Evolutionary conservation across 2,329 filamentous ascomycete species (phyloP).

Genomic region (Aspergillus oerlinghausenensis): DNA sequence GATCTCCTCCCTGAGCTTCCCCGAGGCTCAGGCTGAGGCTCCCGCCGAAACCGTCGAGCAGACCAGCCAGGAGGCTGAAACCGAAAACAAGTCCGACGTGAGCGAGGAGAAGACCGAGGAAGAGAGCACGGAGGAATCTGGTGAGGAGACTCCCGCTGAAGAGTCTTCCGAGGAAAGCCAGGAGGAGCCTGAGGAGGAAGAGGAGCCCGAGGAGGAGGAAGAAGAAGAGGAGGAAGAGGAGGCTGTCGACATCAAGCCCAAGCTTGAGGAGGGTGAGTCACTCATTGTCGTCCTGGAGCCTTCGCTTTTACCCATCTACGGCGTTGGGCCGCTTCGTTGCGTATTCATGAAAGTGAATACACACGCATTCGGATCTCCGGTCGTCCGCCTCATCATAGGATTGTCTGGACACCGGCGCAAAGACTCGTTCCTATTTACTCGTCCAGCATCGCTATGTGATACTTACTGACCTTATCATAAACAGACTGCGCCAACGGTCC

Average conservation of each 20-base stretch:
- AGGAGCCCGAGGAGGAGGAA: slow-evolving; percentile 70
- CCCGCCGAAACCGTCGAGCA: slow-evolving; percentile 49
- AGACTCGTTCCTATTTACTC: neutral
- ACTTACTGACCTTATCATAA: slow-evolving; percentile 8
- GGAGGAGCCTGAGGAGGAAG: slow-evolving; percentile 58
- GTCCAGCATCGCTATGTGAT: slow-evolving; percentile 4
- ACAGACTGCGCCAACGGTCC: slow-evolving; percentile 85
- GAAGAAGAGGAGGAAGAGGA: slow-evolving; percentile 82
- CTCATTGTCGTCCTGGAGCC: slow-evolving; percentile 4
- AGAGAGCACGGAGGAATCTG: slow-evolving; percentile 30
- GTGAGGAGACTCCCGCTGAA: slow-evolving; percentile 44
- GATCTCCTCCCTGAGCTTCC: slow-evolving; percentile 61
- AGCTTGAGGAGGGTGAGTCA: slow-evolving; percentile 83
- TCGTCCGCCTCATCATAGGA: neutral
- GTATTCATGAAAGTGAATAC: neutral
- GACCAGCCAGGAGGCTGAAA: slow-evolving; percentile 48
- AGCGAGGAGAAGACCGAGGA: slow-evolving; percentile 52
- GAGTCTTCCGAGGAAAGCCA: slow-evolving; percentile 49
- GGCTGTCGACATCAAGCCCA: slow-evolving; percentile 78
- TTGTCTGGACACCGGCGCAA: neutral
- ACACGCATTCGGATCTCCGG: neutral
- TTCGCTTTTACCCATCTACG: neutral
- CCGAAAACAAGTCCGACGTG: slow-evolving; percentile 46
- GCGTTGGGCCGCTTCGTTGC: slow-evolving; percentile 1
- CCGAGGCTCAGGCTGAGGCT: slow-evolving; percentile 59